Base-by-base conservation (phyloP, 306 rosid species). In the Benincasa hispida region DNA sequence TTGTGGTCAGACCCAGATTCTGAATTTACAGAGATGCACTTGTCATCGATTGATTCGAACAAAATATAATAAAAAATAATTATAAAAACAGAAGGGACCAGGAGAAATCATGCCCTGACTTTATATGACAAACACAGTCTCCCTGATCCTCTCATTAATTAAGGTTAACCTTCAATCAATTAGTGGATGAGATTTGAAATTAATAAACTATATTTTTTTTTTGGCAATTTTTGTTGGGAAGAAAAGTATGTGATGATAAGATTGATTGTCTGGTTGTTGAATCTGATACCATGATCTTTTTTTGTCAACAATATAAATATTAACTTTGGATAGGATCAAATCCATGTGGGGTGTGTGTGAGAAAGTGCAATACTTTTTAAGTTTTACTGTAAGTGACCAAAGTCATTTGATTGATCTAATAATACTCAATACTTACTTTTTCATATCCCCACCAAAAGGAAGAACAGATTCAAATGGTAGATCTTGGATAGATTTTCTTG, bases 11-110 rank as follows among this genome's bases (percentile, higher is more conserved):
- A 48, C 58, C 50, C 76, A 45, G 76, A 72, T 72, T 72, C 76
- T 72, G 76, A 72, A 72, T 72, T 72, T 72, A 25, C 76, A 72
- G 58, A 72, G 13, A 70, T 22, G 12, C 58, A 68, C 35, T 68
- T n/a, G 35, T 69, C 51, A 41, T 69, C 57, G 45, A 69, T 14
- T 24, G 11, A 69, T 69, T 45, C 18, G 15, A 69, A 69, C 56
- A 45, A 25, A 45, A 48, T 72, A 48, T 72, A 27, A 72, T 27
- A 45, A 14, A 70, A 25, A 39, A 14, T 14, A 37, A 2, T 14
- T 10, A 22, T 5, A 27, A 66, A 39, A 70, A 37, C 73, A 66
- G 35, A 42, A 47, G 74, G 28, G 76, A 34, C 39, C 58, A 47
- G 17, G 41, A 50, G 28, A 72, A 72, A 72, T 48, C 76, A 72